Evolutionary conservation across 108 stramenopile species (phyloP), one percentile per base, ranked within the genome.

Genomic region (Pseudonitzschia multiseries): DNA sequence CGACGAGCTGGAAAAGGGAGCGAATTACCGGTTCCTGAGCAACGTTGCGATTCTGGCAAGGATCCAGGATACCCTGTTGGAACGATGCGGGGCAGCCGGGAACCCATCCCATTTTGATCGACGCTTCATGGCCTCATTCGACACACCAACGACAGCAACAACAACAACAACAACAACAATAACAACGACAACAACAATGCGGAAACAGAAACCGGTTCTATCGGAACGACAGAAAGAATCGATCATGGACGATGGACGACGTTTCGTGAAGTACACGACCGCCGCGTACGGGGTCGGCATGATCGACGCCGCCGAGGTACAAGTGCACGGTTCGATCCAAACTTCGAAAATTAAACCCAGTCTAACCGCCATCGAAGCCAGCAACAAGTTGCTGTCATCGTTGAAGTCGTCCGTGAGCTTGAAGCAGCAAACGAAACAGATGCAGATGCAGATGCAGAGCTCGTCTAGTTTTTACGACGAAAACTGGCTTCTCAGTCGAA

Each of bases 281-380:
- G 77, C 81, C 42, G 81, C 77, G 0, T 82, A 82, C 48, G 81
- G 81, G 4, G 42, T 52, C 0, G 74, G 74, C 27, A 82, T 82
- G 81, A 75, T 82, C 36, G 46, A 64, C 10, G 46, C 57, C 15
- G 78, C 81, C 0, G 18, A 82, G 57, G 28, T 68, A 10, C 66
- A 76, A 2, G 54, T 26, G 2, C 26, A 59, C 69, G 67, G 21
- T n/a, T 22, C 18, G 6, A 61, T 46, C 20, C 42, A 5, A 1
- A 73, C 17, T 36, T 72, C 54, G 5, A 36, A 21, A n/a, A 52
- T 6, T 31, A 67, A 14, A 28, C 36, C 18, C 44, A 75, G 28
- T 68, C 15, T 8, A 4, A 52, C 18, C 28, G 42, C 26, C 26
- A 81, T 43, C 57, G 76, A 18, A 77, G 76, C 68, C 65, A 54